Evolutionary conservation across 2,329 filamentous ascomycete genomes (phyloP), one percentile per base, ranked within the genome.

Genomic region (Colletotrichum liaoningense): DNA sequence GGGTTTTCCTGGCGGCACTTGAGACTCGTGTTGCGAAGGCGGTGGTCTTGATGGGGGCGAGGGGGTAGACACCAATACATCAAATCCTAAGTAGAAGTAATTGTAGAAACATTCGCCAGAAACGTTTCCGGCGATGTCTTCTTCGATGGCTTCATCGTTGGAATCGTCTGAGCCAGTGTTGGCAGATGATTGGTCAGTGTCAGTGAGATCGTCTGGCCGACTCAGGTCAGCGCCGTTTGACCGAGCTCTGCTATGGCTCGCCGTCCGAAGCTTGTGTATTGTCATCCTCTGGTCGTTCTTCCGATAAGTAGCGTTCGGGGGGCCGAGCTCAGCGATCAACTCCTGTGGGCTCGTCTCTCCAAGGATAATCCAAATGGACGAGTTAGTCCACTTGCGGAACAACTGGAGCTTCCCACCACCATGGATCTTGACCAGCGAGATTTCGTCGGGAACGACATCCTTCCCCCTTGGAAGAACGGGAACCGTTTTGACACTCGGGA

Each of bases 41-140:
- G 93, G 92, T 7, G 86, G 85, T 26, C 89, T 89, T 0, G 93
- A 94, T 4, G 93, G 87, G 5, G 88, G 80, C 0, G 90, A 91
- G 0, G 94, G 93, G 35, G 92, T 91, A 0, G 96, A 97, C n/a
- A 99, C 90, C 5, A 98, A 88, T 11, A 98, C 90, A 81, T 99
- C 97, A 79, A 99, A 97, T 1, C 97, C 97, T 75, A 98, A 92
- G 76, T 96, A 93, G 80, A 98, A 99, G 81, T 99, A 99, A 81
- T 98, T 98, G 84, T 97, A 98, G 81, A 98, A 99, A 76, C 93
- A 95, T 80, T 97, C 94, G 4, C 91, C 89, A 1, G 91, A 90
- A 4, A 91, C 77, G 80, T 87, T 85, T 75, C 86, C 85, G 1
- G 85, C 84, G 4, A 85, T 80, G 35, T 90, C 88, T 35, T 91